Percentiles rank a stretch among this genome's conserved stretches.
Evolutionary conservation across 345 rosid species (phyloP).

Genomic region (Corymbia maculata): DNA sequence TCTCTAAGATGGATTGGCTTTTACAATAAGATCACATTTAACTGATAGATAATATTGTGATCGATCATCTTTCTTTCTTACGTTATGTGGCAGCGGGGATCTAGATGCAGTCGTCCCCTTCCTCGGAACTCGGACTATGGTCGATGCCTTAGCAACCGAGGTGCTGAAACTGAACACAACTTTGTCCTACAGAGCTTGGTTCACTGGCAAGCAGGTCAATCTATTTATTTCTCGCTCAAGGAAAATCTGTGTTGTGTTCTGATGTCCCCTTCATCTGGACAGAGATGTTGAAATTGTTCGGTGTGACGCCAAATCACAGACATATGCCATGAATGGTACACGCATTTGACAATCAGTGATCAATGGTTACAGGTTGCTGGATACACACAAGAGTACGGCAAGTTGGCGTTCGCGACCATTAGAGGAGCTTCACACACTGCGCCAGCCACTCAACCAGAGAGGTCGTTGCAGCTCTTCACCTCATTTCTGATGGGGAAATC

Average conservation of each 20-base stretch:
- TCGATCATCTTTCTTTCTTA: not conserved
- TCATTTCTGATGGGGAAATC: slow-evolving; percentile 20
- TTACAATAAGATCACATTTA: not conserved
- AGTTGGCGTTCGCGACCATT: slow-evolving; percentile 24
- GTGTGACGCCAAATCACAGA: not conserved
- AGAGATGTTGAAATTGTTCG: not conserved
- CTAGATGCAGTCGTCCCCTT: slow-evolving; percentile 11
- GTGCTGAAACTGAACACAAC: slow-evolving; percentile 17
- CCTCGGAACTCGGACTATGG: slow-evolving; percentile 16
- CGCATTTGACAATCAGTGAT: not conserved
- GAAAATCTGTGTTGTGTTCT: not conserved
- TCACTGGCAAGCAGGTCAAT: not conserved
- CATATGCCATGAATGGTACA: not conserved
- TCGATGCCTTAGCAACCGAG: slow-evolving; percentile 12
- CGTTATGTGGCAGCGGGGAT: slow-evolving; percentile 7
- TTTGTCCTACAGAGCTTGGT: slow-evolving; percentile 30
- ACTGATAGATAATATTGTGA: not conserved
- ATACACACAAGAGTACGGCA: slow-evolving; percentile 37
- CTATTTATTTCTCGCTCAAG: not conserved
- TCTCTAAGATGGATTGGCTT: not conserved
- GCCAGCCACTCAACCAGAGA: slow-evolving; percentile 29
- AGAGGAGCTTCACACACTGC: slow-evolving; percentile 42
- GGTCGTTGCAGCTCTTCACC: slow-evolving; percentile 22
- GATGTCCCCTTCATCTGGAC: not conserved
- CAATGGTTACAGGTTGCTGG: slow-evolving; percentile 19